Conservation (phyloP, 2,329 filamentous ascomycete genomes). For the Epichloe sp. region DNA sequence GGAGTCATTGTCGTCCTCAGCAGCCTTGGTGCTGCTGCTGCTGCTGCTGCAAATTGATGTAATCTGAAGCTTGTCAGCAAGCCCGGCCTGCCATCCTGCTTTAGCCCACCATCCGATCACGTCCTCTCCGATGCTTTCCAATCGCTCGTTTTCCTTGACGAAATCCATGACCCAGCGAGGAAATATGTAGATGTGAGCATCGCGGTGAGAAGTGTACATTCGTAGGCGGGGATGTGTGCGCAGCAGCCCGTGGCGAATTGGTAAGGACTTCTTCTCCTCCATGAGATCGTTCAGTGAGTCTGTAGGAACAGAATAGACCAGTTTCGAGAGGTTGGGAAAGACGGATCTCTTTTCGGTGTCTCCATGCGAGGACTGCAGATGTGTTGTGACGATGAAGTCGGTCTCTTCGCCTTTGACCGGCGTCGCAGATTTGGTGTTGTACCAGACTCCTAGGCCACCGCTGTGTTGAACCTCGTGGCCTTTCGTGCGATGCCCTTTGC, state of each 20-base stretch:
- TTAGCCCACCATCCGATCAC: constrained; percentile 94
- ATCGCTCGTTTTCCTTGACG: constrained; percentile 61
- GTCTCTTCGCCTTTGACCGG: constrained; percentile 82
- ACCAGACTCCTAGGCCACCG: constrained; percentile 82
- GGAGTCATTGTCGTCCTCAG: constrained; percentile 25
- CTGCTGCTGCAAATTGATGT: constrained; percentile 40
- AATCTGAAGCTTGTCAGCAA: constrained; percentile 66
- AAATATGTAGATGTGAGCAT: constrained; percentile 91
- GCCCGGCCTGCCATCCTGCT: constrained; percentile 73
- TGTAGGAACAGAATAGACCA: constrained; percentile 79
- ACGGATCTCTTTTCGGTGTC: constrained; percentile 43
- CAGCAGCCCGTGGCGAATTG: constrained; percentile 64
- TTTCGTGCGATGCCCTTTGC: constrained; percentile 28
- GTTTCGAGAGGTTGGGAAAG: constrained; percentile 54
- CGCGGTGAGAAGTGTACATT: constrained; percentile 72
- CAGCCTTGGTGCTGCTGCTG: constrained; percentile 19
- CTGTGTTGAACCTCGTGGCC: constrained; percentile 34
- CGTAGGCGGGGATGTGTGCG: constrained; percentile 61
- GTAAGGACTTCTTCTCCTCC: constrained; percentile 59
- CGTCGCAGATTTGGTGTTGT: constrained; percentile 65
- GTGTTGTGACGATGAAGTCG: constrained; percentile 74
- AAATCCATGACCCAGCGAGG: constrained; percentile 85
- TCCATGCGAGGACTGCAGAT: constrained; percentile 42
- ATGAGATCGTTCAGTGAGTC: constrained; percentile 77
- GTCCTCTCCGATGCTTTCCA: constrained; percentile 85